These are phyloP conservation scores for Aspergillus sp. DNA, from an alignment of 2,329 filamentous ascomycete species.

Conservation along the genomic window DNA sequence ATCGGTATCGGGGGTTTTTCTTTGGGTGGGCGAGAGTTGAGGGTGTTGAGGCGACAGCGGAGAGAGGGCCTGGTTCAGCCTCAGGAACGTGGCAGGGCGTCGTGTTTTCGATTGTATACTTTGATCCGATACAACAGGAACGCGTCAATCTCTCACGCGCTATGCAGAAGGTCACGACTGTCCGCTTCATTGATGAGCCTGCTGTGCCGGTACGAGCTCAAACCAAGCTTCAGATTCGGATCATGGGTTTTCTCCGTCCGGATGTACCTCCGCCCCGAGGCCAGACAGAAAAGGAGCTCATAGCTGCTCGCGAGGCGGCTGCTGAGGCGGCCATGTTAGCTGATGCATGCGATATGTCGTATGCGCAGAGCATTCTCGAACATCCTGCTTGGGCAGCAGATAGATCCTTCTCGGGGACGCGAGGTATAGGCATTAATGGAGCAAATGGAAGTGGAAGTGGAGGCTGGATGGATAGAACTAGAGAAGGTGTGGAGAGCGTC, in stretches of 20 bases:
- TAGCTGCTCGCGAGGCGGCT: conserved; percentile 38
- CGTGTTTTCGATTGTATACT: conserved; percentile 54
- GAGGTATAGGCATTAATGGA: neutral
- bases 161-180: conserved; percentile 51
- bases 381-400: conserved; percentile 44
- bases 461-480: conserved; percentile 43
- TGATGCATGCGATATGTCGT: conserved; percentile 43
- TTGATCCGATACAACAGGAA: conserved; percentile 52
- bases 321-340: conserved; percentile 40
- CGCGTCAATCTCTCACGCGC: conserved; percentile 51
- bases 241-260: conserved; percentile 63
- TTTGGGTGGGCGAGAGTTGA: conserved; percentile 62
- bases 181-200: conserved; percentile 34
- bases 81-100: conserved; percentile 59
- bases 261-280: conserved; percentile 18
- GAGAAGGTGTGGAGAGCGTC: conserved; percentile 52
- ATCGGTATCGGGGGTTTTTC: conserved; percentile 63
- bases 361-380: conserved; percentile 40
- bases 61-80: conserved; percentile 22
- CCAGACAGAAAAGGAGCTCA: conserved; percentile 25
- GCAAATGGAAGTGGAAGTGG: neutral
- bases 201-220: neutral
- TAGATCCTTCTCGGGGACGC: neutral
- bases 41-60: conserved; percentile 18
- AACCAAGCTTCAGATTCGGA: conserved; percentile 51